phyloP scores from a whole-genome alignment of 2,329 filamentous ascomycete species.

The Salinomyces thailandicus region DNA sequence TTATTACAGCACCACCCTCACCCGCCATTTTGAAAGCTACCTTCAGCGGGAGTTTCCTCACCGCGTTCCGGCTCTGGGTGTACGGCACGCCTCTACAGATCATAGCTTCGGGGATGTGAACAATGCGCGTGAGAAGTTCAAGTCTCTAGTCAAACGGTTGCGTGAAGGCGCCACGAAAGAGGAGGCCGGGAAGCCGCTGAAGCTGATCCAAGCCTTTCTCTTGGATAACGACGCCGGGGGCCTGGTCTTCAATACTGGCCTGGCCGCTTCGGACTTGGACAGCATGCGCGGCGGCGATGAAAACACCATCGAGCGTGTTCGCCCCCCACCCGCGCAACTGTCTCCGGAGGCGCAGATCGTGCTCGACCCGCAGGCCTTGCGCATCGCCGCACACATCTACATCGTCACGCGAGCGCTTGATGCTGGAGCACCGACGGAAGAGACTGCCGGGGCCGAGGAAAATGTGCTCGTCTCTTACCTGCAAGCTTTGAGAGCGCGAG shows the following conservation, averaged over 20 bases:
- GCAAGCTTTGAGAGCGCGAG: slow-evolving; percentile 60
- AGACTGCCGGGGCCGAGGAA: slow-evolving; percentile 47
- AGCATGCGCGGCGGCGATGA: slow-evolving; percentile 16
- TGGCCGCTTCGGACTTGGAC: slow-evolving; percentile 31
- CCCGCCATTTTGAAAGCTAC: slow-evolving; percentile 69
- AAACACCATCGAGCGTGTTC: slow-evolving; percentile 16
- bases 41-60: slow-evolving; percentile 47
- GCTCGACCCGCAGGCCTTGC: slow-evolving; percentile 33
- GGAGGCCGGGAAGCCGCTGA: slow-evolving; percentile 56
- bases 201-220: slow-evolving; percentile 66
- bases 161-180: slow-evolving; percentile 44
- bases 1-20: slow-evolving; percentile 75
- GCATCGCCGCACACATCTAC: slow-evolving; percentile 44
- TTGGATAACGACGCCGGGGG: slow-evolving; percentile 49
- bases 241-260: slow-evolving; percentile 34
- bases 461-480: slow-evolving; percentile 75
- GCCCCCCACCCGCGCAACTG: background rate
- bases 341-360: slow-evolving; percentile 25
- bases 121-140: slow-evolving; percentile 14
- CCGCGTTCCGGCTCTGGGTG: slow-evolving; percentile 43
- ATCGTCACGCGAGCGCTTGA: slow-evolving; percentile 48
- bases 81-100: slow-evolving; percentile 51
- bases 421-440: slow-evolving; percentile 36
- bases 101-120: slow-evolving; percentile 49
- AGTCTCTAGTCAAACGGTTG: slow-evolving; percentile 49